These are phyloP conservation scores for Setaria viridis DNA, from an alignment of 202 grass and related monocot genomes.

Conservation along the genomic window DNA sequence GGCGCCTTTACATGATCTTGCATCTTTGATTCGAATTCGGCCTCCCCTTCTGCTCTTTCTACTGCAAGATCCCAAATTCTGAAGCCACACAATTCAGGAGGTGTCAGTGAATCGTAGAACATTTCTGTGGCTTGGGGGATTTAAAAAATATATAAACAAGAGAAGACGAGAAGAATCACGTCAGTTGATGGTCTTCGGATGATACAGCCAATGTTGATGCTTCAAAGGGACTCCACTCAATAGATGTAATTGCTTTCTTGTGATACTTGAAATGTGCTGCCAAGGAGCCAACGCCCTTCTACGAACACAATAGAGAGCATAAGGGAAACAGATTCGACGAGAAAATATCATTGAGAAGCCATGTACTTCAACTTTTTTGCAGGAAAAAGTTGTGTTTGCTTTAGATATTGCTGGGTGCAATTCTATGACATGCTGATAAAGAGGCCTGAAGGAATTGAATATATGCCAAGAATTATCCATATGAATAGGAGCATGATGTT, in stretches of 20 bases:
- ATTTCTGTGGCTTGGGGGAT: background rate
- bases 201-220: slow-evolving; percentile 85
- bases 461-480: too few species aligned
- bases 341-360: background rate
- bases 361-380: background rate
- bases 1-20: slow-evolving; percentile 82
- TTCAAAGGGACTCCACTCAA: slow-evolving; percentile 95
- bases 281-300: slow-evolving; percentile 63
- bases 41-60: slow-evolving; percentile 88
- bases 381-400: background rate
- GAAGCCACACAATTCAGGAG: slow-evolving; percentile 11
- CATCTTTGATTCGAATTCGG: slow-evolving; percentile 79
- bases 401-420: too few species aligned
- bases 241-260: slow-evolving; percentile 86
- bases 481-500: too few species aligned
- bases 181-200: slow-evolving; percentile 86
- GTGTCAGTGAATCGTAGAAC: background rate
- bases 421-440: too few species aligned
- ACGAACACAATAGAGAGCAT: slow-evolving; percentile 22
- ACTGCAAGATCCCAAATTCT: slow-evolving; percentile 96
- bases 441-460: too few species aligned
- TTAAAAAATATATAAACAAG: slow-evolving; percentile 17
- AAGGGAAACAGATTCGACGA: background rate
- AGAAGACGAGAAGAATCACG: slow-evolving; percentile 50
- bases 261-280: slow-evolving; percentile 86